Evolutionary conservation across 1,139 yeast genomes (phyloP), one percentile per base, ranked within the genome.

Genomic region (Yamadazyma kanchanaburiensis): DNA sequence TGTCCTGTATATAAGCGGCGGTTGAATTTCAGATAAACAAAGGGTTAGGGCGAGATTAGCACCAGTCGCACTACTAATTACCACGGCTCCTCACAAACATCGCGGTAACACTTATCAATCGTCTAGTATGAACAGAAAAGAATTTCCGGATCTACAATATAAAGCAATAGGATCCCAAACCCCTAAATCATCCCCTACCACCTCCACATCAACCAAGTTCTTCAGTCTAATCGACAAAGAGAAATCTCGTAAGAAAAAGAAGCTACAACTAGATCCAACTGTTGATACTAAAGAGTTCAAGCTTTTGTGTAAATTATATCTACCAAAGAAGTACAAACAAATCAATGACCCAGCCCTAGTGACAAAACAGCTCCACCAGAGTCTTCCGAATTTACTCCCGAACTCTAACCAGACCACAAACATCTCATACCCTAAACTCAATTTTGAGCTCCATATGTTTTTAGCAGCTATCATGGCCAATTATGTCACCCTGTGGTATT

Each of bases 401-500:
- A 39, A 40, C 22, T 34, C 39, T 4, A 32, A 39, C 22, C 35
- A 34, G 6, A 37, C 42, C 8, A 33, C 40, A 3, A 35, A 39
- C 12, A 32, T 40, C 5, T 37, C 43, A n/a, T 43, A 39, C 24
- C 40, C 46, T 13, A 39, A 47, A 18, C 42, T 64, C 12, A 64
- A 65, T 35, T 50, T 64, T 27, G 59, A 63, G 33, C 33, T 67
- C 12, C 73, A 68, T 39, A 40, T 65, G 30, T 61, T 67, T 31
- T 39, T 66, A 12, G 53, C 63, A 13, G 46, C 59, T 2, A 58
- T 66, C 5, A 50, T 64, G 38, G 46, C 55, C 7, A 51, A 56
- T 22, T 67, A 51, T 35, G 57, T 68, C 14, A 50, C 53, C 32
- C 52, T 66, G 27, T 68, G 74, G 74, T 68, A 65, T 40, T 44